Evolutionary conservation across 1,139 yeast species (phyloP).

Genomic region (Kluyveromyces marxianus): DNA sequence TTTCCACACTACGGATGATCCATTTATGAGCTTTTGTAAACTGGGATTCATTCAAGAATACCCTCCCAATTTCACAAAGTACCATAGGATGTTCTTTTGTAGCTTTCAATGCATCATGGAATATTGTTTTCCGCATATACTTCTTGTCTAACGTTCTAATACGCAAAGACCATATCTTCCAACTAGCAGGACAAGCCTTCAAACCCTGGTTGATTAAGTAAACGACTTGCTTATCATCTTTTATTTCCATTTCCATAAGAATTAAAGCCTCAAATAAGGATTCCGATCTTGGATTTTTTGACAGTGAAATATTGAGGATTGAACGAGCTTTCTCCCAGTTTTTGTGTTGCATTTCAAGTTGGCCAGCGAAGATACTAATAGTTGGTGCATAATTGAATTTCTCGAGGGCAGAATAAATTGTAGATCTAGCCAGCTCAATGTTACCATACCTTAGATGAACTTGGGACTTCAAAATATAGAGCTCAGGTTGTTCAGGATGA

Average conservation of each 20-base stretch:
- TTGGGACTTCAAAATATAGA: slow-evolving; percentile 23
- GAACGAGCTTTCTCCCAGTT: slow-evolving; percentile 60
- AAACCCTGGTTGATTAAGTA: slow-evolving; percentile 54
- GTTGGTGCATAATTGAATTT: slow-evolving; percentile 37
- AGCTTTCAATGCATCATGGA: slow-evolving; percentile 63
- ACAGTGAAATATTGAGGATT: slow-evolving; percentile 58
- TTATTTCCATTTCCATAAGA: slow-evolving; percentile 45
- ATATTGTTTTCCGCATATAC: slow-evolving; percentile 48
- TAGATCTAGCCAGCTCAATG: slow-evolving; percentile 39
- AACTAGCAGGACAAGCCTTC: slow-evolving; percentile 50
- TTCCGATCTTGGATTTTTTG: slow-evolving; percentile 44
- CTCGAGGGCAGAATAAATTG: slow-evolving; percentile 44
- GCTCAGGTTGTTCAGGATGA: slow-evolving; percentile 16
- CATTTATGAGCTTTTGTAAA: slow-evolving; percentile 59
- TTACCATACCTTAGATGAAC: slow-evolving; percentile 19
- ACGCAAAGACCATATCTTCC: slow-evolving; percentile 56
- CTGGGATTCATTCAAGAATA: slow-evolving; percentile 65
- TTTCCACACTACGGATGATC: slow-evolving; percentile 61
- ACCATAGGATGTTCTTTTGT: slow-evolving; percentile 58
- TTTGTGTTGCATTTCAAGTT: slow-evolving; percentile 39
- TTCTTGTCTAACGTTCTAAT: slow-evolving; percentile 45
- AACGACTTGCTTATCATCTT: slow-evolving; percentile 47
- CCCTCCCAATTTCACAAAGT: slow-evolving; percentile 56
- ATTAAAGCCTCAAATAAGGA: slow-evolving; percentile 53
- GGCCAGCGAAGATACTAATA: slow-evolving; percentile 54